phyloP scores from a whole-genome alignment of 345 rosid genomes.

The Raphanus sativus region DNA sequence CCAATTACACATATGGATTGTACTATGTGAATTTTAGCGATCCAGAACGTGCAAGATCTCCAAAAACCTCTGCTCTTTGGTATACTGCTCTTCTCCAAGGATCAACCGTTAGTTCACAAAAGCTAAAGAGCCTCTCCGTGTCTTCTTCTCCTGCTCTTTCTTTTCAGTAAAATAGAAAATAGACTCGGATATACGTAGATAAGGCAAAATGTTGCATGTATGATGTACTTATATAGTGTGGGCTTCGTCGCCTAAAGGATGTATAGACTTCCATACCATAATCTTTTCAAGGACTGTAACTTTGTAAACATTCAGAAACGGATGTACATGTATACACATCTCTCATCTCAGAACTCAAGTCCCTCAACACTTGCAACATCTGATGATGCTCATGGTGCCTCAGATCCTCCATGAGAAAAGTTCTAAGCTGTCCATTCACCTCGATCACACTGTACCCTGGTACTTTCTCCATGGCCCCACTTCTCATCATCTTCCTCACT shows the following conservation, averaged over 20 bases:
- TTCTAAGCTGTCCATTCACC: conserved; percentile 55
- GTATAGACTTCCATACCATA: too few species aligned
- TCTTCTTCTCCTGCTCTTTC: conserved; percentile 9
- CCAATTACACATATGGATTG: conserved; percentile 34
- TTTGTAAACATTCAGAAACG: background rate
- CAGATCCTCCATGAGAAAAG: conserved; percentile 66
- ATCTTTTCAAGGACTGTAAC: too few species aligned
- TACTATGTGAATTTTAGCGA: conserved; percentile 47
- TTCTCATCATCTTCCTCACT: conserved; percentile 65
- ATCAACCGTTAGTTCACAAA: background rate
- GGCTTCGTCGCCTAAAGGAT: too few species aligned
- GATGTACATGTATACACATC: conserved; percentile 4
- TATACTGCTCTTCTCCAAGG: conserved; percentile 48
- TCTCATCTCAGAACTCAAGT: conserved; percentile 52
- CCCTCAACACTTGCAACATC: conserved; percentile 43
- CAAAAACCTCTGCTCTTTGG: conserved; percentile 54
- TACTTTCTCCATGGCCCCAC: conserved; percentile 50
- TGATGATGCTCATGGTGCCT: conserved; percentile 47
- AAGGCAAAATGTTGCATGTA: too few species aligned
- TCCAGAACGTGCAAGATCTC: conserved; percentile 43
- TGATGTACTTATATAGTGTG: too few species aligned
- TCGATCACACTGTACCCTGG: conserved; percentile 67
- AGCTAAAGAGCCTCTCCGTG: background rate
- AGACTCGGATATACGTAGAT: background rate
- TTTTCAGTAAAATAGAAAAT: background rate